phyloP scores from a whole-genome alignment of 441 rosid species.

The Syzygium malaccense region DNA sequence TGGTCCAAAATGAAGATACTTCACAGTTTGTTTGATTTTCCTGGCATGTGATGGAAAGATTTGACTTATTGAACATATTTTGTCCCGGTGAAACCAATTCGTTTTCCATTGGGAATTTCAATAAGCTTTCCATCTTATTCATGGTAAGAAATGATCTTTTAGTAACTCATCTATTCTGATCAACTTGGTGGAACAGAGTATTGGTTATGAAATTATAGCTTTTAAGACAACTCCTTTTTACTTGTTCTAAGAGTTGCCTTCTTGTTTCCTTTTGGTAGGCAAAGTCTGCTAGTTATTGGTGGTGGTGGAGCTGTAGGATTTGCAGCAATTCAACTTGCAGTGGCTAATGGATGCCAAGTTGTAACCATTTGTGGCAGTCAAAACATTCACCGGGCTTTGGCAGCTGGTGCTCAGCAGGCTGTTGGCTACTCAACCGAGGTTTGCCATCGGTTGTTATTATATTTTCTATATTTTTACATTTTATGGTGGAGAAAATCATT shows the following conservation, averaged over 20 bases:
- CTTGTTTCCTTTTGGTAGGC: constrained; percentile 36
- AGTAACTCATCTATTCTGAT: neutral
- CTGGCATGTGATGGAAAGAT: neutral
- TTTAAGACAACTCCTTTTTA: neutral
- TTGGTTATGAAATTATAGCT: neutral
- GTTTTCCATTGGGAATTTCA: neutral
- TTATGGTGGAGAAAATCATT: neutral
- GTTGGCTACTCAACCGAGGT: constrained; percentile 84
- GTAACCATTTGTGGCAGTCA: constrained; percentile 73
- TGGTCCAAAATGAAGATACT: neutral
- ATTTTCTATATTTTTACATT: neutral
- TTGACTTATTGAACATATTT: neutral
- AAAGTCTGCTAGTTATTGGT: constrained; percentile 69
- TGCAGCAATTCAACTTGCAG: constrained; percentile 83
- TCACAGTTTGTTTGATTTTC: neutral
- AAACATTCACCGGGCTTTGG: constrained; percentile 49
- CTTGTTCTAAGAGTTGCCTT: neutral
- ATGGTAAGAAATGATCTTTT: neutral
- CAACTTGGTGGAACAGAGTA: neutral
- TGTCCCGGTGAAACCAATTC: neutral
- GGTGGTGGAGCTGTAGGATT: constrained; percentile 98
- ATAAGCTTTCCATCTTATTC: neutral
- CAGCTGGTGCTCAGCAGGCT: constrained; percentile 86
- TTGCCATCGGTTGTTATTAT: constrained; percentile 1
- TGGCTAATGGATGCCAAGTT: constrained; percentile 73